These are phyloP conservation scores for Platanus orientalis DNA, from an alignment of 164 flowering plant species.

Conservation along the genomic window DNA sequence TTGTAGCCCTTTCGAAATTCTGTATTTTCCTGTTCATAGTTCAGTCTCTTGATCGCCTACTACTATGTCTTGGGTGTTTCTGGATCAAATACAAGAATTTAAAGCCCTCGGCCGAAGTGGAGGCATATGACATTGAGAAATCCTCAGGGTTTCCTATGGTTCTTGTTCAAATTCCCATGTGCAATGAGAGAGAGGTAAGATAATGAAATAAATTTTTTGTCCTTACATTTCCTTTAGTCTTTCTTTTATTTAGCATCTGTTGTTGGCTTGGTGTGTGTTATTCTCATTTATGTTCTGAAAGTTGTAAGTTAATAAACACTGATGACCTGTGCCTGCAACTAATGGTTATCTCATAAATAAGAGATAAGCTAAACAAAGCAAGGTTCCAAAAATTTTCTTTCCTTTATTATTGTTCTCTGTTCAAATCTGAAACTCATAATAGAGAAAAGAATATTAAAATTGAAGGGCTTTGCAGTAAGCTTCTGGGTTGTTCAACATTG, in stretches of 20 bases:
- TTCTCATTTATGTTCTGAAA: background rate
- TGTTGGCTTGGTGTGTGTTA: background rate
- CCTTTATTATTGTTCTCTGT: background rate
- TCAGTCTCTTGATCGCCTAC: conserved; percentile 62
- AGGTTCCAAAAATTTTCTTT: no score
- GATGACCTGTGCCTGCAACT: background rate
- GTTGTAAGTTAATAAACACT: background rate
- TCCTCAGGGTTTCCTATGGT: conserved; percentile 56
- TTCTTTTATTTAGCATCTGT: background rate
- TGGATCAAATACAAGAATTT: conserved; percentile 63
- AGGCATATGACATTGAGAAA: conserved; percentile 47
- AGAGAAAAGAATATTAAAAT: background rate
- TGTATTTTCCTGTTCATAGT: conserved; percentile 62
- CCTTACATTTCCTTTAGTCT: background rate
- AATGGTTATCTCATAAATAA: no score
- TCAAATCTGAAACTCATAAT: background rate
- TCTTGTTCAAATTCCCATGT: conserved; percentile 79
- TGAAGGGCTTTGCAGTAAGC: background rate
- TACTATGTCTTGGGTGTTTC: conserved; percentile 67
- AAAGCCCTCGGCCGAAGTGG: conserved; percentile 38
- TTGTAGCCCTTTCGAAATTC: conserved; percentile 41
- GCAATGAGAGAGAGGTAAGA: conserved; percentile 73
- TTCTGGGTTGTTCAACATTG: background rate
- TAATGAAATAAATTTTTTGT: background rate
- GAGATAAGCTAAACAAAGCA: no score